phyloP scores from a whole-genome alignment of 202 grass and related monocot genomes.

The Panicum virgatum region DNA sequence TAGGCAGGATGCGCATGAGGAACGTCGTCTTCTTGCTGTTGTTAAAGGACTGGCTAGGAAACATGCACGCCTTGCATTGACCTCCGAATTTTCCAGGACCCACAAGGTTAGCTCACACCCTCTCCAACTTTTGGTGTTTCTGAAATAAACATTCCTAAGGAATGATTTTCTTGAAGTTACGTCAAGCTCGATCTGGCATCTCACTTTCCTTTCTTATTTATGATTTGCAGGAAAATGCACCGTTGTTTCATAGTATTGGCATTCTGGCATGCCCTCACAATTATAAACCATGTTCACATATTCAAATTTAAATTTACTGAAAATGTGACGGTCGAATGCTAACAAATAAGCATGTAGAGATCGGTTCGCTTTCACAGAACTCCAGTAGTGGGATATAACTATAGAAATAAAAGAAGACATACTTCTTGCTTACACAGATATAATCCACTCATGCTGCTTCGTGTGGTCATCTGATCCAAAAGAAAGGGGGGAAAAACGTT shows the following conservation, averaged over 20 bases:
- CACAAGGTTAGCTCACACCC: conserved; percentile 18
- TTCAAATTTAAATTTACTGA: no score
- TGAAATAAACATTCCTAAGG: conserved; percentile 1
- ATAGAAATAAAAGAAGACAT: neutral
- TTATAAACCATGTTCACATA: conserved; percentile 17
- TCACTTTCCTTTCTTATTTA: conserved; percentile 7
- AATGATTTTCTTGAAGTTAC: conserved; percentile 27
- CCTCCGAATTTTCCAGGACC: conserved; percentile 6
- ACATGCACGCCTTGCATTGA: conserved; percentile 18
- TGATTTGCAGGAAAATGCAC: conserved; percentile 38
- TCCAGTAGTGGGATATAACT: neutral
- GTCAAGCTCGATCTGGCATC: conserved; percentile 17
- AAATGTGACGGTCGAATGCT: conserved; percentile 12
- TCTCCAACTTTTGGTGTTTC: neutral
- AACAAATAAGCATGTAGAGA: neutral
- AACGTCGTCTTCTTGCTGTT: conserved; percentile 32
- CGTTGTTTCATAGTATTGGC: conserved; percentile 28
- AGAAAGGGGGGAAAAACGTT: neutral
- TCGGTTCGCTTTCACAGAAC: conserved; percentile 13
- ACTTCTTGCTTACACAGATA: conserved; percentile 6
- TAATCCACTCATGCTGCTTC: neutral
- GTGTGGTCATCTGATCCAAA: conserved; percentile 16
- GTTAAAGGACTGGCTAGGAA: conserved; percentile 22
- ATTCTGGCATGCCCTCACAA: conserved; percentile 7
- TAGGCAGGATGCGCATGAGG: conserved; percentile 41